These are phyloP conservation scores for Penicillium fuscoglaucum DNA, from an alignment of 2,329 filamentous ascomycete species.

Conservation along the genomic window DNA sequence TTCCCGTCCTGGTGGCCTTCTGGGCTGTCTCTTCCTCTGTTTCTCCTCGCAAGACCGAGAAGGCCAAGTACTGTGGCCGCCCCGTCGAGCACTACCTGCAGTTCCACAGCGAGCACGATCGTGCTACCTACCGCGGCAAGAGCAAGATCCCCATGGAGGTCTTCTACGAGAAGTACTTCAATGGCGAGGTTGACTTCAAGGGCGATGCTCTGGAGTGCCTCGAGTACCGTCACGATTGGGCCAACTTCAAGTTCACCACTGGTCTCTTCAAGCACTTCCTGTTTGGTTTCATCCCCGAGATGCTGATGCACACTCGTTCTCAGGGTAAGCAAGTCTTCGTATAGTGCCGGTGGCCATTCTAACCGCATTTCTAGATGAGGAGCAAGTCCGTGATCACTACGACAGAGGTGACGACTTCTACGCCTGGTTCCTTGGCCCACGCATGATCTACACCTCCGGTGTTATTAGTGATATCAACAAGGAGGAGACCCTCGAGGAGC, in stretches of 20 bases:
- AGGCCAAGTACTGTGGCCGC: constrained; percentile 80
- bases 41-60: constrained; percentile 88
- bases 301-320: constrained; percentile 87
- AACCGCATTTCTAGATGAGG: constrained; percentile 66
- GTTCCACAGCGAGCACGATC: constrained; percentile 50
- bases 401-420: constrained; percentile 98
- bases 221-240: constrained; percentile 97
- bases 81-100: constrained; percentile 81
- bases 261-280: constrained; percentile 86
- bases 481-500: constrained; percentile 89
- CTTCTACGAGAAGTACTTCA: constrained; percentile 98
- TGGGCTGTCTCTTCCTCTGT: constrained; percentile 79
- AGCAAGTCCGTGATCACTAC: constrained; percentile 97
- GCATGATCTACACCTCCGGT: constrained; percentile 98
- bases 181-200: constrained; percentile 92
- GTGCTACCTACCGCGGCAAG: constrained; percentile 50
- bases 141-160: constrained; percentile 65
- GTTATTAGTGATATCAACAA: constrained; percentile 83
- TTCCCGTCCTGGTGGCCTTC: constrained; percentile 78
- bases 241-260: constrained; percentile 86
- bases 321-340: constrained; percentile 63
- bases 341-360: neutral
- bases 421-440: constrained; percentile 94
- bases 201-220: constrained; percentile 84
- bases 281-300: constrained; percentile 81